Base-by-base conservation (phyloP, 2,329 filamentous ascomycete species). In the Aureobasidium sp. region DNA sequence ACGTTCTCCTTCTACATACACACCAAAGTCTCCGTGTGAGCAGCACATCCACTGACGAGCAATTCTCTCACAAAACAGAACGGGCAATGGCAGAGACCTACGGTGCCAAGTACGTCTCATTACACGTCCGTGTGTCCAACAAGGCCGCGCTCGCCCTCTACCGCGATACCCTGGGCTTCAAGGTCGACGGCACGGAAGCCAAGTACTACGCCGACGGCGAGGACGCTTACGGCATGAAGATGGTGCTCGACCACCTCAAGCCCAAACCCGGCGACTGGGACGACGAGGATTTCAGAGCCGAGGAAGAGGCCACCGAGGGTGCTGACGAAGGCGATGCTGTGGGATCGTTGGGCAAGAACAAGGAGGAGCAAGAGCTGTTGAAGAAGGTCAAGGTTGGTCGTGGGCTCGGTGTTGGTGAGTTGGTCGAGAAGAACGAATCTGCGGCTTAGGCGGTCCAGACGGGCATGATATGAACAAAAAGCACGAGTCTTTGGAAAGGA, bases 151-250 rank as follows among this genome's bases (percentile, higher is more conserved):
- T 96, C 64, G 89, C 89, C 69, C 83, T 99, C 23, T 99, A 99
- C 82, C 86, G 90, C 68, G 88, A 95, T 72, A 96, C 92, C 0
- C 84, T 96, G 0, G 87, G 90, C 59, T 97, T 96, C 80, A 83
- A 86, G 71, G 88, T 89, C 66, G 90, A 94, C 65, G 94, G 91
- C 78, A 85, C 87, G 11, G 90, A 95, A 76, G 73, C 82, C 51
- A 94, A 92, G 77, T 96, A 96, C 82, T 99, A 99, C 73, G 94
- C 94, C 61, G 94, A 99, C 74, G 93, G 93, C 62, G 94, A 99
- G 78, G 90, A 99, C 77, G 94, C 94, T 38, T 96, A 86, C 72
- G 89, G 85, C 71, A 99, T 99, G 94, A 86, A 86, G 64, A 88
- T 96, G 73, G 88, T 97, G 69, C 81, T 99, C 45, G 74, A 76